phyloP scores from a whole-genome alignment of 371 early-diverging fungal genomes.

The Rhizopus sp. region DNA sequence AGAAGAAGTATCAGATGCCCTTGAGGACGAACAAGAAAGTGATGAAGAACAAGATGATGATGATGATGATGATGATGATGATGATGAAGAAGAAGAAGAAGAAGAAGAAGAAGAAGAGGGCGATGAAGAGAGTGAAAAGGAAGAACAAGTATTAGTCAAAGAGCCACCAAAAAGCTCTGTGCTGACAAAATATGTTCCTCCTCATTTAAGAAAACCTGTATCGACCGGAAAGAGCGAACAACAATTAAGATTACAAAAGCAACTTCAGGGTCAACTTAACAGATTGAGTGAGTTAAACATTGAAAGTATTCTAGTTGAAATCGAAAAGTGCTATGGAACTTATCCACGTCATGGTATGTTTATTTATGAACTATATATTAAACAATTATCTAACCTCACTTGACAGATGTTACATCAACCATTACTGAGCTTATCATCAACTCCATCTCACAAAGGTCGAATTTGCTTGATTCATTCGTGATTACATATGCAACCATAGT shows the following conservation, averaged over 20 bases:
- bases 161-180: conserved; percentile 10
- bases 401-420: conserved; percentile 77
- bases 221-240: conserved; percentile 60
- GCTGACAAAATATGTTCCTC: conserved; percentile 82
- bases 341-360: conserved; percentile 78
- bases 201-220: conserved; percentile 74
- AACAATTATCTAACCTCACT: not conserved
- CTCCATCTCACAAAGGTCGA: conserved; percentile 77
- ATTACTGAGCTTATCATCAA: conserved; percentile 75
- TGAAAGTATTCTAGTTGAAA: conserved; percentile 78
- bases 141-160: conserved; percentile 55
- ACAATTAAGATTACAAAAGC: conserved; percentile 69
- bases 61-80: conserved; percentile 23
- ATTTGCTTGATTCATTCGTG: conserved; percentile 89
- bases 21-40: conserved; percentile 20
- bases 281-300: conserved; percentile 90
- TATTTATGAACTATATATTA: conserved; percentile 7
- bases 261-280: conserved; percentile 87
- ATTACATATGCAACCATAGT: conserved; percentile 86
- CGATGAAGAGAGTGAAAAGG: conserved; percentile 27
- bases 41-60: conserved; percentile 22
- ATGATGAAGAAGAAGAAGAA: conserved; percentile 25
- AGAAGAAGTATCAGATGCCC: conserved; percentile 11
- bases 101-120: conserved; percentile 31
- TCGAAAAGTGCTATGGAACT: conserved; percentile 79